These are phyloP conservation scores for Firmiana major DNA, from an alignment of 345 rosid species.

Conservation along the genomic window DNA sequence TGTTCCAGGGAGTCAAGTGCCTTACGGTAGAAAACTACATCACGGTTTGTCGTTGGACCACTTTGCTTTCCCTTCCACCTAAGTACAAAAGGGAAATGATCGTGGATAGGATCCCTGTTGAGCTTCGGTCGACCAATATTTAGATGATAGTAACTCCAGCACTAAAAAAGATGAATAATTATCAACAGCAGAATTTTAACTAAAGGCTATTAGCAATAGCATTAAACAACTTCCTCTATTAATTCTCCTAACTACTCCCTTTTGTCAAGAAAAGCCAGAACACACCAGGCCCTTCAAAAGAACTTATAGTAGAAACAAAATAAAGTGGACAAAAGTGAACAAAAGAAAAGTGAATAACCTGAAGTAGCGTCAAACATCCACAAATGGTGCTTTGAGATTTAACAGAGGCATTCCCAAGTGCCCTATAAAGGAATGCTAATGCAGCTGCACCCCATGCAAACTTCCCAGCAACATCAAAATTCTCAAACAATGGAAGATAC, in stretches of 20 bases:
- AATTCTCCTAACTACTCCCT: neutral
- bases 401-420: conserved; percentile 94
- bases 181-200: conserved; percentile 17
- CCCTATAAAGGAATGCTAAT: conserved; percentile 83
- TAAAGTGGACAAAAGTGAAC: neutral
- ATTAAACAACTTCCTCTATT: neutral
- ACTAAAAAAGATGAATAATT: conserved; percentile 37
- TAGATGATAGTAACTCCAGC: conserved; percentile 96
- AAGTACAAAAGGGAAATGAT: conserved; percentile 85
- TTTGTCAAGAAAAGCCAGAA: neutral
- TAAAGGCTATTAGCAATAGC: neutral
- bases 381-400: conserved; percentile 93
- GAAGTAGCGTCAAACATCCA: conserved; percentile 89
- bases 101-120: conserved; percentile 68
- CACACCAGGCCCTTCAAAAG: neutral
- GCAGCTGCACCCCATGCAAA: conserved; percentile 98
- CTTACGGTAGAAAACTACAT: conserved; percentile 86
- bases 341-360: conserved; percentile 42
- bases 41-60: conserved; percentile 90
- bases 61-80: conserved; percentile 94
- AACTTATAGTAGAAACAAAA: neutral
- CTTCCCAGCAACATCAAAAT: conserved; percentile 77
- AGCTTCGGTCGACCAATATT: conserved; percentile 88
- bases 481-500: conserved; percentile 86
- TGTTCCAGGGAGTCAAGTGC: conserved; percentile 75